Conservation (phyloP, 208 protist genomes). For the Novymonas esmeraldas region DNA sequence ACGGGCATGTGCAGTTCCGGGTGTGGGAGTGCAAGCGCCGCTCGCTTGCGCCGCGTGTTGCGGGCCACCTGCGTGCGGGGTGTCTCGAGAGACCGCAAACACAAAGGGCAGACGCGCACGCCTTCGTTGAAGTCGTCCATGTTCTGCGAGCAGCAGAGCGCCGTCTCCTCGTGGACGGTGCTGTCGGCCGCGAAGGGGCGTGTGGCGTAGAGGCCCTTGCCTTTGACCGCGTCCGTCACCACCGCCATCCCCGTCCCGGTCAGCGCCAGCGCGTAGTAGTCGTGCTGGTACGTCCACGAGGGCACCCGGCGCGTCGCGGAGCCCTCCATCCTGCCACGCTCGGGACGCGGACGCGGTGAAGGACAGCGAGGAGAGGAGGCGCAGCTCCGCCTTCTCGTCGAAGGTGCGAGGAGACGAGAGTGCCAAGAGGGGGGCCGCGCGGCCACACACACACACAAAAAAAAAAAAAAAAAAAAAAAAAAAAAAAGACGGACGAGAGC, state of each 20-base stretch:
- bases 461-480: too few species aligned
- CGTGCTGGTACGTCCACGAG: conserved; percentile 52
- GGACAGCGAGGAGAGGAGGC: not conserved
- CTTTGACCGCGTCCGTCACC: conserved; percentile 56
- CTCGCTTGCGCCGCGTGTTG: conserved; percentile 34
- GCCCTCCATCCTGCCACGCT: not conserved
- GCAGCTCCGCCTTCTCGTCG: too few species aligned
- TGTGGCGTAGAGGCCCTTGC: conserved; percentile 62
- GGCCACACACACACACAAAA: too few species aligned
- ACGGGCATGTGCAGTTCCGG: conserved; percentile 23
- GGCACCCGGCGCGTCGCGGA: conserved; percentile 20
- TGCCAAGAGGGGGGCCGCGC: too few species aligned
- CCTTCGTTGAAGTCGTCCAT: conserved; percentile 51
- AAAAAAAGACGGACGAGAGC: too few species aligned
- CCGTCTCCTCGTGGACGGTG: conserved; percentile 66
- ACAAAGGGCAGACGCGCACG: conserved; percentile 57
- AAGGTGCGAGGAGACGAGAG: too few species aligned
- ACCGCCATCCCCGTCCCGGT: conserved; percentile 46
- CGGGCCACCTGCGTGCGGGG: conserved; percentile 43
- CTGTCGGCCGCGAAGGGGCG: conserved; percentile 35
- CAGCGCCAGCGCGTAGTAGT: conserved; percentile 43
- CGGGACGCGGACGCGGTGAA: too few species aligned
- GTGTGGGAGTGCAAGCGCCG: conserved; percentile 39
- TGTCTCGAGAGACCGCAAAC: conserved; percentile 66
- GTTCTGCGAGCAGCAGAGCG: conserved; percentile 77